Conservation (phyloP, 1,284 basidiomycete genomes). For the Ustilago lituana region DNA sequence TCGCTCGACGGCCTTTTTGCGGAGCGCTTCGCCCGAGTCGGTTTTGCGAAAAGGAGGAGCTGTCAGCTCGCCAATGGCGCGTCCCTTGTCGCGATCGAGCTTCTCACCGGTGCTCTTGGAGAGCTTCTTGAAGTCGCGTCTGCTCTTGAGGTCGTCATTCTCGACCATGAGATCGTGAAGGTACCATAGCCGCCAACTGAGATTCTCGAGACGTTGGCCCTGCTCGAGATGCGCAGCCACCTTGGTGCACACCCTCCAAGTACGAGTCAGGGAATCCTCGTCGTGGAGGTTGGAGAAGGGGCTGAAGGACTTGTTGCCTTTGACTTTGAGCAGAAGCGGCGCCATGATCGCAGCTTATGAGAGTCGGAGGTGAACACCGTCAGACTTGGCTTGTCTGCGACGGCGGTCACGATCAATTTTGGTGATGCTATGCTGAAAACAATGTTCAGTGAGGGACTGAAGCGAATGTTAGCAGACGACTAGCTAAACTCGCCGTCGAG, state of each 20-base stretch:
- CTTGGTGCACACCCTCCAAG: conserved; percentile 54
- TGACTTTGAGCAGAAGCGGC: conserved; percentile 47
- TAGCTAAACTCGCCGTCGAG: too few relatives aligned
- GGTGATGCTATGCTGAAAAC: too few relatives aligned
- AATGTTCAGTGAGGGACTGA: too few relatives aligned
- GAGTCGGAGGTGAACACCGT: not conserved
- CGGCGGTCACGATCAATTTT: not conserved
- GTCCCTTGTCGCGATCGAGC: conserved; percentile 49
- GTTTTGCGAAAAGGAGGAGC: conserved; percentile 49
- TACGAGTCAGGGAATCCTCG: conserved; percentile 47
- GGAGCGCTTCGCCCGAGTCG: conserved; percentile 44
- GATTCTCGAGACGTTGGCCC: conserved; percentile 59
- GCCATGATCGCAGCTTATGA: conserved; percentile 24
- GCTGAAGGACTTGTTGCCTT: conserved; percentile 56
- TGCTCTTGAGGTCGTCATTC: conserved; percentile 45
- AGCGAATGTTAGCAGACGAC: too few relatives aligned
- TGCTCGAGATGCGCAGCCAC: conserved; percentile 56
- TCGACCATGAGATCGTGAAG: conserved; percentile 51
- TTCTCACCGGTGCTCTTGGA: conserved; percentile 47
- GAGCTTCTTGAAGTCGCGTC: conserved; percentile 43
- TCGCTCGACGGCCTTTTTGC: conserved; percentile 41
- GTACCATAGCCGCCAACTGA: conserved; percentile 59
- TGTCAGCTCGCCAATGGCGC: conserved; percentile 43
- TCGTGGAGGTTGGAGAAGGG: conserved; percentile 55
- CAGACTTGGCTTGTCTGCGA: conserved; percentile 7